These are phyloP conservation scores for Lycium ferocissimum DNA, from an alignment of 257 asterid species.

Conservation along the genomic window DNA sequence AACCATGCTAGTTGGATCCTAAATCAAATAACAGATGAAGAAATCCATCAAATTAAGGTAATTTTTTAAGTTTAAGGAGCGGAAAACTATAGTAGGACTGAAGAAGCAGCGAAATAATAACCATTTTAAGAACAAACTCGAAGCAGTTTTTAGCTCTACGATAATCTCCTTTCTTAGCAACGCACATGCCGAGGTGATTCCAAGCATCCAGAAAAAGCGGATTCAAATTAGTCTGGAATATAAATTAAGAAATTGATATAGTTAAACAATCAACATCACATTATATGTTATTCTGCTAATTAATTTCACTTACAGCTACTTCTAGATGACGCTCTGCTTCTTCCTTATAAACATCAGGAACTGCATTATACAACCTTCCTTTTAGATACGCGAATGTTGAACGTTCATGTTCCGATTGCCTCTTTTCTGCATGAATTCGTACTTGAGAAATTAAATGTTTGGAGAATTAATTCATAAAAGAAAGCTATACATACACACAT, in stretches of 20 bases:
- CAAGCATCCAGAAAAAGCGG: not conserved
- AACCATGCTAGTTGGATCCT: not conserved
- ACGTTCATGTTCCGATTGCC: not conserved
- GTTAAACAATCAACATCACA: too few species aligned
- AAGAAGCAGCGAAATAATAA: not conserved
- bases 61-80: not conserved
- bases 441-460: too few species aligned
- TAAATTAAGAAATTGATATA: not conserved
- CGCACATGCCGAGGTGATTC: not conserved
- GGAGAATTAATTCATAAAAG: too few species aligned
- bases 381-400: not conserved
- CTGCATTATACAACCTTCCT: not conserved
- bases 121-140: not conserved
- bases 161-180: conserved; percentile 5
- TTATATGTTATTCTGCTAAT: not conserved
- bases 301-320: not conserved
- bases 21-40: not conserved
- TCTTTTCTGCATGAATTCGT: not conserved
- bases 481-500: too few species aligned
- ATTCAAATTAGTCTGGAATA: not conserved
- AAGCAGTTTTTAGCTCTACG: not conserved
- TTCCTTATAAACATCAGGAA: not conserved
- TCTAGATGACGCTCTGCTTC: not conserved
- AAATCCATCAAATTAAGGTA: not conserved
- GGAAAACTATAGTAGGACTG: not conserved